These are phyloP conservation scores for Plectranthus barbatus DNA, from an alignment of 257 asterid species.

Conservation along the genomic window DNA sequence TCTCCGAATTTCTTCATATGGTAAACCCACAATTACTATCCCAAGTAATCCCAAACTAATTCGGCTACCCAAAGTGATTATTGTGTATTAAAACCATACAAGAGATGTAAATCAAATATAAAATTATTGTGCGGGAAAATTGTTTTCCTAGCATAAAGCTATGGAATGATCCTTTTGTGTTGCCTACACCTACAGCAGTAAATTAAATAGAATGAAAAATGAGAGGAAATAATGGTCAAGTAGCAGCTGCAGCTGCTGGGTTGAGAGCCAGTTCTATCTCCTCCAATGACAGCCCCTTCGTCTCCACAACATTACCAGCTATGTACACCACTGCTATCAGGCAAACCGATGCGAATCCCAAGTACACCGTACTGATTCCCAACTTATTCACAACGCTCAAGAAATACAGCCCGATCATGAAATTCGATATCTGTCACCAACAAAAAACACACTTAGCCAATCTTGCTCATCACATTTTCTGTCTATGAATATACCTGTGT, in stretches of 20 bases:
- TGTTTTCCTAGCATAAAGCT: too few relatives aligned
- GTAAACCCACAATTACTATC: too few relatives aligned
- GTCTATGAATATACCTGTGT: too few relatives aligned
- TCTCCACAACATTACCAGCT: conserved; percentile 67
- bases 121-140: neutral
- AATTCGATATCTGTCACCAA: conserved; percentile 63
- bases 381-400: conserved; percentile 77
- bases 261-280: conserved; percentile 80
- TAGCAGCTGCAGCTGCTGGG: conserved; percentile 35
- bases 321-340: conserved; percentile 66
- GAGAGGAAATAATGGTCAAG: conserved; percentile 37
- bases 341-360: conserved; percentile 77
- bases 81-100: too few relatives aligned
- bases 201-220: too few relatives aligned
- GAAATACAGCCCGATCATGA: conserved; percentile 82
- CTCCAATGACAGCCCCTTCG: conserved; percentile 86
- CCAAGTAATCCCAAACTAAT: too few relatives aligned
- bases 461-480: too few relatives aligned
- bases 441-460: neutral
- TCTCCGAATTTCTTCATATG: too few relatives aligned
- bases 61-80: too few relatives aligned
- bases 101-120: too few relatives aligned
- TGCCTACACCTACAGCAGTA: too few relatives aligned
- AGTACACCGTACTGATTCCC: conserved; percentile 81
- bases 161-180: too few relatives aligned